These are phyloP conservation scores for Linderniella brevidens DNA, from an alignment of 257 asterid genomes.

Conservation along the genomic window DNA sequence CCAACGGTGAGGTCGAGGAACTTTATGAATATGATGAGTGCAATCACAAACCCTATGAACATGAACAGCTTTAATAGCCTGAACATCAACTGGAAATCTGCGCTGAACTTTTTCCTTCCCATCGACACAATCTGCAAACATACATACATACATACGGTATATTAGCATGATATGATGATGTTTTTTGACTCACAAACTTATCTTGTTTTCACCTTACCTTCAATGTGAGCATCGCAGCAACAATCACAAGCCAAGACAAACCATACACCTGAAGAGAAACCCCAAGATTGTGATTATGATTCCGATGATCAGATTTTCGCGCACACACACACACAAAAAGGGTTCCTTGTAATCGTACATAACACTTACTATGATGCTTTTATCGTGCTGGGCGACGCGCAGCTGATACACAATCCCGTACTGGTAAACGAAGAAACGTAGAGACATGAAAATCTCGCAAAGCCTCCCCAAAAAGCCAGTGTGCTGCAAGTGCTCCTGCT, in stretches of 20 bases:
- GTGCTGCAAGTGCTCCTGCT: constrained; percentile 53
- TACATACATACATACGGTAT: neutral
- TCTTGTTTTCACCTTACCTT: constrained; percentile 2
- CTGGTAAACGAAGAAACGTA: constrained; percentile 66
- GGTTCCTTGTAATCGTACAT: neutral
- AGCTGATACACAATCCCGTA: constrained; percentile 68
- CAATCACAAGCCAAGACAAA: constrained; percentile 69
- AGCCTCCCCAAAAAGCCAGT: constrained; percentile 44
- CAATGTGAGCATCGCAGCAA: constrained; percentile 35
- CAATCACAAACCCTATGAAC: constrained; percentile 36
- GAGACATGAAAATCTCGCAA: constrained; percentile 44
- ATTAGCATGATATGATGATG: no score
- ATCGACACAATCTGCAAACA: neutral
- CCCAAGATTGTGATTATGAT: neutral
- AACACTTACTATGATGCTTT: constrained; percentile 36
- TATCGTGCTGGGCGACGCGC: constrained; percentile 35
- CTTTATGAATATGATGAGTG: constrained; percentile 21
- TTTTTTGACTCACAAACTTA: no score
- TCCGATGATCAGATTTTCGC: no score
- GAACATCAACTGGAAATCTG: constrained; percentile 80
- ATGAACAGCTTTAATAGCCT: constrained; percentile 48
- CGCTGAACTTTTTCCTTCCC: constrained; percentile 75
- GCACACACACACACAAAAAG: no score
- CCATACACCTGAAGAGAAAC: constrained; percentile 48
- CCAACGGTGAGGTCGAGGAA: constrained; percentile 43